These are phyloP conservation scores for Plasmodium chabaudi DNA, from an alignment of 169 alveolate genomes.

Conservation along the genomic window DNA sequence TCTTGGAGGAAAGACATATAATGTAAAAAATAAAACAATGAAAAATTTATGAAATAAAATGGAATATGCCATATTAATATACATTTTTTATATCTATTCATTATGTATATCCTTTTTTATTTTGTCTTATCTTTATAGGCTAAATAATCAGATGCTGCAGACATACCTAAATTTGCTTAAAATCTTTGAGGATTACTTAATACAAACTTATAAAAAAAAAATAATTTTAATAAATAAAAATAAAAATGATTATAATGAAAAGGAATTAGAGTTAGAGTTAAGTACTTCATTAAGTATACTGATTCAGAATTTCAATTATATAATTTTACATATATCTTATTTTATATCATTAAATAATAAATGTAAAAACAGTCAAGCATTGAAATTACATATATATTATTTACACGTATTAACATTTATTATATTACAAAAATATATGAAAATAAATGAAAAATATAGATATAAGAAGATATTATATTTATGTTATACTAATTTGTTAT, in stretches of 20 bases:
- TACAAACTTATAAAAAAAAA: not conserved
- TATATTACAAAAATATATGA: constrained; percentile 23
- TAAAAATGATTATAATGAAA: not conserved
- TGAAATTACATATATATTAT: constrained; percentile 11
- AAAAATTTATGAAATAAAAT: not conserved
- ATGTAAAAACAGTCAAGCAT: not conserved
- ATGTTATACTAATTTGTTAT: constrained; percentile 18
- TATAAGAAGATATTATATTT: constrained; percentile 8
- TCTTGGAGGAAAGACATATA: constrained; percentile 40
- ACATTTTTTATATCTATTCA: not conserved
- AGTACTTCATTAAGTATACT: constrained; percentile 1
- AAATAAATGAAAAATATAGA: not conserved
- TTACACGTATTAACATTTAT: constrained; percentile 50
- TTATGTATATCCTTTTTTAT: not conserved
- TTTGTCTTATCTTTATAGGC: not conserved
- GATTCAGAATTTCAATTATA: constrained; percentile 15
- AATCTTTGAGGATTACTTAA: constrained; percentile 14
- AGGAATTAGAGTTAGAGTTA: not conserved
- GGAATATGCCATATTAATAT: not conserved
- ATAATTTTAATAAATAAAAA: not conserved
- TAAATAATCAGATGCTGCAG: not conserved
- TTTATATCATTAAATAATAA: constrained; percentile 36
- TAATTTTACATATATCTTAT: constrained; percentile 48
- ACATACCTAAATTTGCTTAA: constrained; percentile 19
- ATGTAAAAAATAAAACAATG: constrained; percentile 10